These are phyloP conservation scores for Oropetium thomaeum DNA, from an alignment of 176 grass and related monocot genomes.

Conservation along the genomic window DNA sequence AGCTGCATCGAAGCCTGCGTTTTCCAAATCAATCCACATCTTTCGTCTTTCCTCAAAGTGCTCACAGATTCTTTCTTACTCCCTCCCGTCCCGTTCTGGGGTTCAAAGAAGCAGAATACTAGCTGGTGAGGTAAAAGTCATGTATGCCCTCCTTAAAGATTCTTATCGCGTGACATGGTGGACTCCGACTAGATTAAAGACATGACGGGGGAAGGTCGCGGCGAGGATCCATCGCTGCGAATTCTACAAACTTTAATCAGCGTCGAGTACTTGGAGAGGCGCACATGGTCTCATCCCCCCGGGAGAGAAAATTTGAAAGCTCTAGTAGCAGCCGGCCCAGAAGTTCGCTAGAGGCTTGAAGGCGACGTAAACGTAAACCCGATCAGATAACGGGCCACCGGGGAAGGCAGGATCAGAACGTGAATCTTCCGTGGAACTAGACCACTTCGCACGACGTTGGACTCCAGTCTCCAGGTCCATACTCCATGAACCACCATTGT, in stretches of 20 bases:
- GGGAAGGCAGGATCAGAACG: conserved; percentile 24
- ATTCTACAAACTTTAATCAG: background rate
- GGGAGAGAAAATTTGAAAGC: background rate
- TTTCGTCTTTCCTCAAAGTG: conserved; percentile 15
- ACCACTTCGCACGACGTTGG: background rate
- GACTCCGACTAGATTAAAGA: conserved; percentile 7
- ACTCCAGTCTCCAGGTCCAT: too few species aligned
- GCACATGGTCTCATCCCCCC: background rate
- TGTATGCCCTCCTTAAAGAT: too few species aligned
- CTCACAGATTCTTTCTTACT: background rate
- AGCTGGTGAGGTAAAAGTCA: too few species aligned
- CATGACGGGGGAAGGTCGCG: too few species aligned
- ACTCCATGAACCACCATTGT: background rate
- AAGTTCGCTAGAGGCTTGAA: background rate
- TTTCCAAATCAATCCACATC: background rate
- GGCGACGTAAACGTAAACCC: conserved; percentile 29
- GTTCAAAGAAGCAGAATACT: too few species aligned
- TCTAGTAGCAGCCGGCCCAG: background rate
- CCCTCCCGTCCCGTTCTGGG: too few species aligned
- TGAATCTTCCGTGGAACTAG: background rate
- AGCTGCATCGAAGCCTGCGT: background rate
- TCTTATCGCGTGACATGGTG: conserved; percentile 10
- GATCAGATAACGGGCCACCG: background rate
- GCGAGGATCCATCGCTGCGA: background rate
- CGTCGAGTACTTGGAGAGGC: background rate